phyloP scores from a whole-genome alignment of 1,284 basidiomycete species.

The Microbotryum saponariae region DNA sequence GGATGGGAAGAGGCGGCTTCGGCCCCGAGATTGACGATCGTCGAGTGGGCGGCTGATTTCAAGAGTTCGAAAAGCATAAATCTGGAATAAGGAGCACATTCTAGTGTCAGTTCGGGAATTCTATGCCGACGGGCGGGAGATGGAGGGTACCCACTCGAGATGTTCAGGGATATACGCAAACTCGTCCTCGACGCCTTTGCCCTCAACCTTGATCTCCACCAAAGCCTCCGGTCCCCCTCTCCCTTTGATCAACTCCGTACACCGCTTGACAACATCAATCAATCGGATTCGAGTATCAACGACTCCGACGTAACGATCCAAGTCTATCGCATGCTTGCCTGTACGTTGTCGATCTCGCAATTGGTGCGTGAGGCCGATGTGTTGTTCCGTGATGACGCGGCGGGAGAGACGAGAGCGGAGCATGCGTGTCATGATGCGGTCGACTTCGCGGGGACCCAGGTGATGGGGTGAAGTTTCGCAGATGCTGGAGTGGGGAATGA shows the following conservation, averaged over 20 bases:
- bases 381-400: constrained; percentile 80
- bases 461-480: constrained; percentile 57
- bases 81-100: constrained; percentile 41
- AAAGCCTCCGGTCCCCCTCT: constrained; percentile 60
- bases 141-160: constrained; percentile 46
- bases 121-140: neutral
- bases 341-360: constrained; percentile 49
- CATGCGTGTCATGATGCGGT: constrained; percentile 85
- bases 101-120: neutral
- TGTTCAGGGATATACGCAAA: constrained; percentile 86
- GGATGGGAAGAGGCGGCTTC: constrained; percentile 46
- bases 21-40: constrained; percentile 22
- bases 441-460: constrained; percentile 66
- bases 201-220: constrained; percentile 58
- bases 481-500: constrained; percentile 37
- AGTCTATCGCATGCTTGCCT: constrained; percentile 35
- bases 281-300: constrained; percentile 71
- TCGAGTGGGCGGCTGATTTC: constrained; percentile 56
- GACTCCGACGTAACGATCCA: constrained; percentile 56
- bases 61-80: constrained; percentile 82
- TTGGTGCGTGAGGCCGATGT: constrained; percentile 68
- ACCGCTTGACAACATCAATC: constrained; percentile 61
- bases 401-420: constrained; percentile 80
- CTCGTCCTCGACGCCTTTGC: constrained; percentile 41
- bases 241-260: constrained; percentile 51